Conservation (phyloP, 768 basidiomycete species). For the Collybiopsis luxurians region DNA sequence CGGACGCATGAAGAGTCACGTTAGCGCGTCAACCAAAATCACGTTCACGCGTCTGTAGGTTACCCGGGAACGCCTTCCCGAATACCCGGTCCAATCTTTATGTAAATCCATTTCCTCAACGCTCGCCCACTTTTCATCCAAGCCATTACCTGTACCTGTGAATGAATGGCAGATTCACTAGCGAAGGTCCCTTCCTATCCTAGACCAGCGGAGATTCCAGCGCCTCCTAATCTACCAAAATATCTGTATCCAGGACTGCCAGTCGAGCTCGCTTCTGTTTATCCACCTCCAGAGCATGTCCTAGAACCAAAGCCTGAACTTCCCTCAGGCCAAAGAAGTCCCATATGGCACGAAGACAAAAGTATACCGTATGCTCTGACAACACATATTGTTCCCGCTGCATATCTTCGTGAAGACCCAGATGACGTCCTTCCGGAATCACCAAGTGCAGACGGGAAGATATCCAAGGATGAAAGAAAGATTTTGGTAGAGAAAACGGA, state of each 20-base stretch:
- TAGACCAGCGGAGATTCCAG: not conserved
- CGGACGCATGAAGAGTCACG: no score
- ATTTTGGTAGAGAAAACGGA: conserved; percentile 21
- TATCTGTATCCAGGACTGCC: not conserved
- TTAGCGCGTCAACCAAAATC: no score
- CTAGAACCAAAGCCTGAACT: not conserved
- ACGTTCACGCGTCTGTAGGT: no score
- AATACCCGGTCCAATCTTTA: no score
- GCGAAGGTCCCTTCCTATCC: not conserved
- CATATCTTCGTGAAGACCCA: conserved; percentile 42
- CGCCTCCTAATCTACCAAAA: not conserved
- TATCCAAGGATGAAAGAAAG: conserved; percentile 37
- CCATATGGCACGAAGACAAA: conserved; percentile 3
- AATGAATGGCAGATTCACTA: not conserved
- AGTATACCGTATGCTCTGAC: conserved; percentile 34
- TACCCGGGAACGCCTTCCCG: no score
- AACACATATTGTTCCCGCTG: conserved; percentile 55
- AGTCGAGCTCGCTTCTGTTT: not conserved
- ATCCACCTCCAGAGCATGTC: not conserved
- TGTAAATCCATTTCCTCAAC: no score
- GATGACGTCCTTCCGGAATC: conserved; percentile 33
- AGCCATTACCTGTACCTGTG: not conserved
- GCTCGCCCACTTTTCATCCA: no score
- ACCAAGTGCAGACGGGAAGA: conserved; percentile 17
- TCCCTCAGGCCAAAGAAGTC: conserved; percentile 1